Evolutionary conservation across 1,139 yeast species (phyloP), one percentile per base, ranked within the genome.

Genomic region (Sugiyamaella sp.): DNA sequence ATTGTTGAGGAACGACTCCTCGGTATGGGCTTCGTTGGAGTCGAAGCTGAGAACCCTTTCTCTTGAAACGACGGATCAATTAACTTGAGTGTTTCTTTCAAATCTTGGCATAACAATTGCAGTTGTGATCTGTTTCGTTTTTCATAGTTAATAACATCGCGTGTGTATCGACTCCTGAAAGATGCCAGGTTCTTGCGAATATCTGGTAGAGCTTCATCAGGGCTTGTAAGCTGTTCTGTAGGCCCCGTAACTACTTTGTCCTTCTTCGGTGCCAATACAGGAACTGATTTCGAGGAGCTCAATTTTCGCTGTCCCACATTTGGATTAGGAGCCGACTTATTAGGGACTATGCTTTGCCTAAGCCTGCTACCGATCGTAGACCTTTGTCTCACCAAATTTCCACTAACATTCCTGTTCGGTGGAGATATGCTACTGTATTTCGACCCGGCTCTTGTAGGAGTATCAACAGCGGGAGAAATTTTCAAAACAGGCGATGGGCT

Each of bases 41-140:
- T 4, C 17, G 39, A 16, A 39, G 29, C 16, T 17, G 44, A 9
- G 24, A 14, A 20, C 2, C 33, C n/a, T 9, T 32, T 20, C 4
- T 32, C 21, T 3, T 29, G 19, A 14, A 6, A 46, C 2, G 44
- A 29, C 10, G 44, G 44, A 5, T 63, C 63, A 32, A 63, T 47
- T 40, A 61, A 17, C 22, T 37, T 35, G 14, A 62, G 42, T 1
- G 67, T 63, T 37, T 55, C 59, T 27, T 49, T 54, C 32, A 64
- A 49, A 45, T 64, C 66, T 3, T 49, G 45, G 25, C 58, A 59
- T 10, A 64, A 57, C n/a, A 46, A 50, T 25, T 55, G 58, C n/a
- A 63, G 17, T 43, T 58, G 60, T 21, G 53, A 56, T 17, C 33
- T 35, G 20, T 40, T 51, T n/a, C 46, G 35, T 38, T 48, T 55